Evolutionary conservation across 192 early-diverging fungal species (phyloP).

Genomic region (Coemansia sp.): DNA sequence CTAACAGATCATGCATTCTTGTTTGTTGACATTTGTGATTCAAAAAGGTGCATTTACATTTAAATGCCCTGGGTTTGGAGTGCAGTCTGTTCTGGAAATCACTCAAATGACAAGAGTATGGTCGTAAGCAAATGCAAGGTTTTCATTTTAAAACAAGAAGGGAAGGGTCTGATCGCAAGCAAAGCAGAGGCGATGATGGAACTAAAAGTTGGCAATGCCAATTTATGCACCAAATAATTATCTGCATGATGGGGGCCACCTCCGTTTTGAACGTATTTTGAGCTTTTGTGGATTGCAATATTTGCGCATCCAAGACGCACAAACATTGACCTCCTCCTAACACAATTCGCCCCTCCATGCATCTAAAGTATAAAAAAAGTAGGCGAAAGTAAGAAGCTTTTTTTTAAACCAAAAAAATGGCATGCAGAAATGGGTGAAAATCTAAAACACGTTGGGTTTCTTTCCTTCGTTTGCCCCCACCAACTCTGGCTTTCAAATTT

Average conservation of each 20-base stretch:
- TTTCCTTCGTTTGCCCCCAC: background rate
- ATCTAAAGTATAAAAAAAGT: background rate
- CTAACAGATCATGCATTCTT: no score
- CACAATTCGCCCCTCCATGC: background rate
- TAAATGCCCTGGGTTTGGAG: no score
- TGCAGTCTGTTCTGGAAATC: no score
- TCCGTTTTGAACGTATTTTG: background rate
- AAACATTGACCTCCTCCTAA: background rate
- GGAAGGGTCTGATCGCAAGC: background rate
- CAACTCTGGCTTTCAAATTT: conserved; percentile 1
- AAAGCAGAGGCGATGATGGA: background rate
- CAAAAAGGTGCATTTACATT: no score
- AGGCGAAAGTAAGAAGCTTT: background rate
- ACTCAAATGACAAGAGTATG: no score
- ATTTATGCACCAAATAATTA: conserved; percentile 7
- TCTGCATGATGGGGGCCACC: background rate
- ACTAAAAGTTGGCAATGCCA: background rate
- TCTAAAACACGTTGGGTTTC: background rate
- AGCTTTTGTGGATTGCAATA: background rate
- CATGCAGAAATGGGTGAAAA: background rate
- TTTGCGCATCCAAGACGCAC: background rate
- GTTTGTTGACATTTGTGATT: no score
- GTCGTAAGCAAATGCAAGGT: no score
- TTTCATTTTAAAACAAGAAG: background rate
- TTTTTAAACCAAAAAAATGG: background rate